phyloP scores from a whole-genome alignment of 768 basidiomycete genomes.

The Pulveroboletus sp. region DNA sequence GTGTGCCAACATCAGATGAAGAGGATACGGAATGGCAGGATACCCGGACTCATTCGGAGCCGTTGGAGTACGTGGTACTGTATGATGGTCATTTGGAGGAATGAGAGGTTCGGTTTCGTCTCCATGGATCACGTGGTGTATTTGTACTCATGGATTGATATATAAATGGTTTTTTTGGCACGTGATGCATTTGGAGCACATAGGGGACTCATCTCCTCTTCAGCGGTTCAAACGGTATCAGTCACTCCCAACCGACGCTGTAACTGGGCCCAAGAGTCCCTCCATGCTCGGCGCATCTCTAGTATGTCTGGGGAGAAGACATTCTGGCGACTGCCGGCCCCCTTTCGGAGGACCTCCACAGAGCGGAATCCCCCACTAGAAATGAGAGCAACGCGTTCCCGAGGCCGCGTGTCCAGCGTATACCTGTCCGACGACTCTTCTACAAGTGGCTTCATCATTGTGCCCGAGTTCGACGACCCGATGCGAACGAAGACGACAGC shows the following conservation, averaged over 20 bases:
- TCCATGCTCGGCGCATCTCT: slow-evolving; percentile 9
- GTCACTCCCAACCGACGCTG: not conserved
- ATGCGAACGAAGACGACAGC: not conserved
- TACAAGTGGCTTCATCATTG: slow-evolving; percentile 13
- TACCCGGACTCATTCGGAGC: slow-evolving; percentile 40
- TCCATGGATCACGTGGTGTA: slow-evolving; percentile 5
- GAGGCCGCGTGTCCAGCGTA: slow-evolving; percentile 15
- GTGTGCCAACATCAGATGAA: slow-evolving; percentile 52
- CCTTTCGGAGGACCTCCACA: slow-evolving; percentile 17
- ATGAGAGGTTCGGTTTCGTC: slow-evolving; percentile 9
- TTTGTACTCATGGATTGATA: not conserved
- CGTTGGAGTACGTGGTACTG: slow-evolving; percentile 63
- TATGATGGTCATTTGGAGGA: slow-evolving; percentile 64
- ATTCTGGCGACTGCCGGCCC: slow-evolving; percentile 18
- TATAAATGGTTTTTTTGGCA: not conserved
- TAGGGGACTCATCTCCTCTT: slow-evolving; percentile 7
- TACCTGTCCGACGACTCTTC: slow-evolving; percentile 19
- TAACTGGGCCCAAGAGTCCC: not conserved
- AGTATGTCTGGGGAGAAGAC: slow-evolving; percentile 27
- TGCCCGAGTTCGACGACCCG: slow-evolving; percentile 25
- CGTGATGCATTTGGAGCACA: slow-evolving; percentile 4
- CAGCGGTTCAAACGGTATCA: not conserved
- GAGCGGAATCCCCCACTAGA: slow-evolving; percentile 6
- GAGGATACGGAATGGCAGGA: slow-evolving; percentile 59
- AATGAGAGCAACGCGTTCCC: not conserved